These are phyloP conservation scores for Insectozyma bohioensis DNA, from an alignment of 1,139 yeast species.

Conservation along the genomic window DNA sequence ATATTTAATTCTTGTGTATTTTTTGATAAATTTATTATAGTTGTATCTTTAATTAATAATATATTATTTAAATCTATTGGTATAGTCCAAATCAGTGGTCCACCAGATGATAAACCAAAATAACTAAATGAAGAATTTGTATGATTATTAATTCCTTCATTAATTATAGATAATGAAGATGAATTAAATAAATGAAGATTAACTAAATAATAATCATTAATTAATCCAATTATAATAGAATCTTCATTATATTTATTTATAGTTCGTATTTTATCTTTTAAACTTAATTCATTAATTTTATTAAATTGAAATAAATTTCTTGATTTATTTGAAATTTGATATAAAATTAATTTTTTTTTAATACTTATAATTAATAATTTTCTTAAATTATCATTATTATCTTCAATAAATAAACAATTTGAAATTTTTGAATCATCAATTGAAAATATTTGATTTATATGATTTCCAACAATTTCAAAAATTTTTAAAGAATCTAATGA, in stretches of 20 bases:
- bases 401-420: conserved; percentile 16
- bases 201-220: conserved; percentile 29
- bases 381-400: conserved; percentile 16
- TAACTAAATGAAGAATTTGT: conserved; percentile 25
- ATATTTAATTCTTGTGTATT: conserved; percentile 12
- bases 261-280: conserved; percentile 28
- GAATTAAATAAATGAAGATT: conserved; percentile 23
- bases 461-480: conserved; percentile 36
- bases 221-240: conserved; percentile 25
- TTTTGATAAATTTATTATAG: conserved; percentile 19
- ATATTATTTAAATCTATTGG: conserved; percentile 17
- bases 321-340: conserved; percentile 28
- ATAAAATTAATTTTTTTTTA: conserved; percentile 31
- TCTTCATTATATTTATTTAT: conserved; percentile 17
- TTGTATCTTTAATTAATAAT: conserved; percentile 31
- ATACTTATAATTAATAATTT: conserved; percentile 29
- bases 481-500: conserved; percentile 26
- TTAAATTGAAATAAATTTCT: conserved; percentile 32
- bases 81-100: conserved; percentile 25
- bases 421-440: conserved; percentile 24
- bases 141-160: conserved; percentile 20
- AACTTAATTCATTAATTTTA: conserved; percentile 23
- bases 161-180: conserved; percentile 16
- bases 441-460: conserved; percentile 32
- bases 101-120: conserved; percentile 25